phyloP scores from a whole-genome alignment of 768 basidiomycete species.

The Kwoniella dejecticola region DNA sequence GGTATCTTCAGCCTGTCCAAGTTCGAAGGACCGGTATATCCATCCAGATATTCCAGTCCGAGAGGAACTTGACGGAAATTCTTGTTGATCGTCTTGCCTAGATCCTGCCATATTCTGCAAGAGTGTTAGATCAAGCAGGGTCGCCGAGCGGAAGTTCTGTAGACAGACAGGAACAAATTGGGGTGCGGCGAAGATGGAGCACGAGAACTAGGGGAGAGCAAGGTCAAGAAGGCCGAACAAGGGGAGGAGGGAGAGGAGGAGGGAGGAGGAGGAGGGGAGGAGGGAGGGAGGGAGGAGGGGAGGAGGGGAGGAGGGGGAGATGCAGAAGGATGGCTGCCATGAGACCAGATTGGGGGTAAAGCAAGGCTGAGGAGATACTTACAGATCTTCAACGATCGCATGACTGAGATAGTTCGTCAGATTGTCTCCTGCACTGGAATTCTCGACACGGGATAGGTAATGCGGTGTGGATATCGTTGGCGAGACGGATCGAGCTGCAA shows the following conservation, averaged over 20 bases:
- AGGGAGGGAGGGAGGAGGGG: too few relatives aligned
- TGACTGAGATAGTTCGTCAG: conserved; percentile 65
- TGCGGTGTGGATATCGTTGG: conserved; percentile 63
- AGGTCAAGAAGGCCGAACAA: background rate
- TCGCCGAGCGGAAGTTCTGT: background rate
- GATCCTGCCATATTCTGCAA: conserved; percentile 53
- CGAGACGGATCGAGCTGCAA: conserved; percentile 66
- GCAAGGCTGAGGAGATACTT: too few relatives aligned
- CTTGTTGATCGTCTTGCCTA: conserved; percentile 63
- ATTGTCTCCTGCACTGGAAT: conserved; percentile 61
- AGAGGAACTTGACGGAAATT: conserved; percentile 60
- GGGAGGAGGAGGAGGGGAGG: too few relatives aligned
- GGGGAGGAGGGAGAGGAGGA: too few relatives aligned
- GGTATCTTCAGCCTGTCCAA: conserved; percentile 64
- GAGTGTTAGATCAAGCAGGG: background rate
- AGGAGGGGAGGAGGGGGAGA: too few relatives aligned
- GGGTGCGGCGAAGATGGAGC: background rate
- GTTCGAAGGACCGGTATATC: conserved; percentile 61
- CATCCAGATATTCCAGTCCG: conserved; percentile 58
- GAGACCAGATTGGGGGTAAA: too few relatives aligned
- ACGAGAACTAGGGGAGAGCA: conserved; percentile 4
- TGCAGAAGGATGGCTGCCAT: too few relatives aligned
- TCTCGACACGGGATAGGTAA: conserved; percentile 63
- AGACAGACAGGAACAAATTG: too few relatives aligned
- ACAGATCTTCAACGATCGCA: conserved; percentile 63